Evolutionary conservation across 257 asterid species (phyloP).

Genomic region (Ophiorrhiza pumila): DNA sequence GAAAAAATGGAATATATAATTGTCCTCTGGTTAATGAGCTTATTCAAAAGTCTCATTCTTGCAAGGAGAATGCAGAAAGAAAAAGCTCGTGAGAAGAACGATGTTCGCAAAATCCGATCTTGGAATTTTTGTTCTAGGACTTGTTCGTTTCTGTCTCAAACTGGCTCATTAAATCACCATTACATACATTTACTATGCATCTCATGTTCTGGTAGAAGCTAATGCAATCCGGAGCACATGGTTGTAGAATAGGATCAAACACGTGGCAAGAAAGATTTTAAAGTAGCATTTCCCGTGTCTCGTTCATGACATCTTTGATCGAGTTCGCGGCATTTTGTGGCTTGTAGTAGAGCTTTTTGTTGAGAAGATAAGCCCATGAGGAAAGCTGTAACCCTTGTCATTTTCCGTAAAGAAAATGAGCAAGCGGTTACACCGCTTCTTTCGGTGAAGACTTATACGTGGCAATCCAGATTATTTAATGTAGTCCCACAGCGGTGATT

Average conservation of each 20-base stretch:
- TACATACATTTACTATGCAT: neutral
- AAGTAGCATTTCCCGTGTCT: neutral
- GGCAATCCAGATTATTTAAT: neutral
- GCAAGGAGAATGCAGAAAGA: neutral
- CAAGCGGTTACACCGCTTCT: neutral
- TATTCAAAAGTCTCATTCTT: neutral
- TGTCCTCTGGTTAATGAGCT: neutral
- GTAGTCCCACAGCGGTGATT: neutral
- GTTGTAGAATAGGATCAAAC: neutral
- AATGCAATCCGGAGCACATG: neutral
- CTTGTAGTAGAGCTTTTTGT: neutral
- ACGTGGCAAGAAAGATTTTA: neutral
- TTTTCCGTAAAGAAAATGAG: neutral
- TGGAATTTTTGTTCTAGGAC: neutral
- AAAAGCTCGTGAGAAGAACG: neutral
- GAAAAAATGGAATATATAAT: neutral
- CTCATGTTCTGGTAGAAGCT: neutral
- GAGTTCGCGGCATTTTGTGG: conserved; percentile 1
- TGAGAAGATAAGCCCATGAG: neutral
- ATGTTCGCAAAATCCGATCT: neutral
- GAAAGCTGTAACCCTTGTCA: neutral
- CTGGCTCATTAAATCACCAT: neutral
- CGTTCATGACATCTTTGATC: neutral
- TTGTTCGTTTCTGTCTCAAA: neutral
- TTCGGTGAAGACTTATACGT: neutral